Base-by-base conservation (phyloP, 1,284 basidiomycete species). In the Trametes sp. region DNA sequence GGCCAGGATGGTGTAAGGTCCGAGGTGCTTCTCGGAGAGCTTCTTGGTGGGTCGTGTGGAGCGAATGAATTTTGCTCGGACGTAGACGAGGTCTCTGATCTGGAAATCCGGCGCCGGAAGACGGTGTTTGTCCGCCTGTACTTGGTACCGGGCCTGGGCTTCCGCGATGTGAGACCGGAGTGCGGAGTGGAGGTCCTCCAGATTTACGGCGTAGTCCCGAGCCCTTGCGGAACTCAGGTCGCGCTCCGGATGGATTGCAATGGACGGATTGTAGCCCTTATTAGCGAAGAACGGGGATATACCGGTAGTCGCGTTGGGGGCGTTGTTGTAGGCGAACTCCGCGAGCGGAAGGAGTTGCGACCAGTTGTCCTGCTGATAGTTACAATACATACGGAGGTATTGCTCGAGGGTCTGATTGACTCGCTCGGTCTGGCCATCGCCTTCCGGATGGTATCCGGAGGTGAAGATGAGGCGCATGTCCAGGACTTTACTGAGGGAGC, bases 351-450 rank as follows among this genome's bases (percentile, higher is more conserved):
- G 59, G 19, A 46, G 53, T 5, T 67, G 48, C 2, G 58, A 56
- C 80, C 81, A 83, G 62, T 81, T 67, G 59, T 75, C 63, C 63
- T 82, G 81, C 21, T 72, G 24, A 54, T 79, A 70, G 48, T 75
- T 73, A 26, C 69, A 53, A 55, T 72, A 78, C 9, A 72, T 38
- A 0, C 71, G 36, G 7, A 78, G 69, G 52, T 75, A 77, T 31
- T 72, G 61, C 53, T 80, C 75, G 1, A 82, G 31, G 36, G 73
- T 70, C 61, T 78, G 74, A 57, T 80, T 81, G 0, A 75, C 61
- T 0, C 71, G 54, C 65, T 82, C 77, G 0, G 76, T 80, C 46
- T 80, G 73, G 2, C 76, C 72, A 57, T 59, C 38, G 45, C 48
- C 49, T n/a, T 58, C 26, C 1, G 57, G 57, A 24, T 58, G 57